These are phyloP conservation scores for Coemansia sp. DNA, from an alignment of 192 early-diverging fungal genomes.

Conservation along the genomic window DNA sequence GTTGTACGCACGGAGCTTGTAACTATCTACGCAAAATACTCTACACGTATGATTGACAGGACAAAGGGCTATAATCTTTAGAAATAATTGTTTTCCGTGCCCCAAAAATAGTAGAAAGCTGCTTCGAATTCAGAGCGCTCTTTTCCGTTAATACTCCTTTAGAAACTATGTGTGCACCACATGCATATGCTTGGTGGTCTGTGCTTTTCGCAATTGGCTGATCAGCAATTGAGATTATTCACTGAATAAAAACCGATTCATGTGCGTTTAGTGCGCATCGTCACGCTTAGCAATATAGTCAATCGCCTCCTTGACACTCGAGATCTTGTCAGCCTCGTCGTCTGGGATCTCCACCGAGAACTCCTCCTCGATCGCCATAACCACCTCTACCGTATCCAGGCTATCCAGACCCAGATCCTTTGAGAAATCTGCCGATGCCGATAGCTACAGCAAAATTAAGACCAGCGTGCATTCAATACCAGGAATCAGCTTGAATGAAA, in stretches of 20 bases:
- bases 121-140: too few species aligned
- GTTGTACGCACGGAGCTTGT: too few species aligned
- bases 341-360: conserved; percentile 98
- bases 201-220: too few species aligned
- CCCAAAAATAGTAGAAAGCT: too few species aligned
- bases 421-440: conserved; percentile 79
- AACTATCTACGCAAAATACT: too few species aligned
- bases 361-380: conserved; percentile 99
- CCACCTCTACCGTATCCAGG: conserved; percentile 96
- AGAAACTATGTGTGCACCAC: too few species aligned
- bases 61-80: too few species aligned
- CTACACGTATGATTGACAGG: too few species aligned
- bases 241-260: neutral
- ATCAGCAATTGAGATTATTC: neutral
- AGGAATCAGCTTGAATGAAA: too few species aligned
- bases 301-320: conserved; percentile 81
- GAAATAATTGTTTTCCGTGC: too few species aligned
- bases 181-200: too few species aligned
- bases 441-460: conserved; percentile 56
- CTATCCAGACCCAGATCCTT: conserved; percentile 94
- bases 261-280: conserved; percentile 63
- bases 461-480: neutral
- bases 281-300: conserved; percentile 71
- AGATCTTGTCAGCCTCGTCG: conserved; percentile 94
- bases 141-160: too few species aligned